Evolutionary conservation across 345 rosid genomes (phyloP), one percentile per base, ranked within the genome.

Genomic region (Pistacia integerrima): DNA sequence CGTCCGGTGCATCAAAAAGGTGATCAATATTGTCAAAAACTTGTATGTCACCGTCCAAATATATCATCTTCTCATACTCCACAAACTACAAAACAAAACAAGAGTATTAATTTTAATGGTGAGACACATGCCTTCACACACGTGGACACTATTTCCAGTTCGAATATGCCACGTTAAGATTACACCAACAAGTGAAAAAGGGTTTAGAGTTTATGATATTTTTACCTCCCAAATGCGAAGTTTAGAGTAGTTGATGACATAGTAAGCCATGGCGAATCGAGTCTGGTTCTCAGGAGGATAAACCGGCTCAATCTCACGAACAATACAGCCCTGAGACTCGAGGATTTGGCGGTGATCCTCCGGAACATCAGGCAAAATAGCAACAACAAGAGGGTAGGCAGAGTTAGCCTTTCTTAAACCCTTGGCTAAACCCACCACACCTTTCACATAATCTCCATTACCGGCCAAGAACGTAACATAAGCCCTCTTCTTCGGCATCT

Each of bases 201-300:
- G 9, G 4, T 38, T 38, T 38, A 38, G 41, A 38, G 41, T 38
- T 38, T 4, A 3, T 41, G 9, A 41, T 41, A 8, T 6, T 60
- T 60, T 58, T 84, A 91, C 95, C 91, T 89, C 93, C 95, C 95
- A 91, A 55, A 91, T 89, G 36, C 95, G 92, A 68, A 91, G 95
- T 65, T 91, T 91, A 22, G 93, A 89, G 83, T 91, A 91, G 79
- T 89, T 91, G 81, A 89, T 85, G 77, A 91, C 90, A 60, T 89
- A 90, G 35, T 90, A 87, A 10, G 94, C 84, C 94, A 90, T 86
- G 59, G 94, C 88, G 38, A 87, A 90, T 74, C 82, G 79, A 1
- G 80, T 78, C 63, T 86, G 83, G 74, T 84, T 90, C 59, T 80
- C 80, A 11, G 93, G 95, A 0, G 93, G 93, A 59, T 81, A 20